These are phyloP conservation scores for Vanderwaltozyma tropicalis DNA, from an alignment of 805 yeast genomes.

Conservation along the genomic window DNA sequence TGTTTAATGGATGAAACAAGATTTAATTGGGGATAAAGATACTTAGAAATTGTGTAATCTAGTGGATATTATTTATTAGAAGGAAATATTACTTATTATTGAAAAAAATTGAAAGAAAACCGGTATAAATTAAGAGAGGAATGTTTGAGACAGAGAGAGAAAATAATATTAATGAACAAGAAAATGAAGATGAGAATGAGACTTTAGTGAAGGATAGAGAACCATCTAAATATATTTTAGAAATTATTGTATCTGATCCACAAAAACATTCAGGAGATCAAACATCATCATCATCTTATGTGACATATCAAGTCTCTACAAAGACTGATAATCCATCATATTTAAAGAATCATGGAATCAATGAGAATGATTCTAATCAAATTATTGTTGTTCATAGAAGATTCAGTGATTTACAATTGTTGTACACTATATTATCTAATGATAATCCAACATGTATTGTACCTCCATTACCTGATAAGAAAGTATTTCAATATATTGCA, in stretches of 20 bases:
- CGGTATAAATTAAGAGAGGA: neutral
- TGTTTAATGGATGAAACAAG: too few relatives aligned
- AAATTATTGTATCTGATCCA: slow-evolving; percentile 27
- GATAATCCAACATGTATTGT: slow-evolving; percentile 80
- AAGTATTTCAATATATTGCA: slow-evolving; percentile 80
- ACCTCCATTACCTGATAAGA: slow-evolving; percentile 92
- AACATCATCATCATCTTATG: slow-evolving; percentile 14
- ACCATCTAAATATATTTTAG: slow-evolving; percentile 3
- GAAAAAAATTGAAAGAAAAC: too few relatives aligned
- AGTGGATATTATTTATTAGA: too few relatives aligned
- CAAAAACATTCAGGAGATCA: slow-evolving; percentile 23
- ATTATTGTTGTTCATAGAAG: slow-evolving; percentile 40
- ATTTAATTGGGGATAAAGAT: too few relatives aligned
- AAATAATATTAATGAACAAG: neutral
- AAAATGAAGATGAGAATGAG: neutral
- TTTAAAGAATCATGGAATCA: slow-evolving; percentile 9
- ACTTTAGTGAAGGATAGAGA: neutral
- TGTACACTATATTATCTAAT: slow-evolving; percentile 60
- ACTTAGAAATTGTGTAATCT: too few relatives aligned
- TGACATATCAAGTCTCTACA: slow-evolving; percentile 26
- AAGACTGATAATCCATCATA: slow-evolving; percentile 23
- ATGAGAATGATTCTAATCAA: neutral
- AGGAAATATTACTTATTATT: too few relatives aligned
- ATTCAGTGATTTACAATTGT: slow-evolving; percentile 75
- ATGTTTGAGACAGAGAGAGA: neutral